Evolutionary conservation across 1,284 basidiomycete species (phyloP).

Genomic region (Pyrrhoderma noxium): DNA sequence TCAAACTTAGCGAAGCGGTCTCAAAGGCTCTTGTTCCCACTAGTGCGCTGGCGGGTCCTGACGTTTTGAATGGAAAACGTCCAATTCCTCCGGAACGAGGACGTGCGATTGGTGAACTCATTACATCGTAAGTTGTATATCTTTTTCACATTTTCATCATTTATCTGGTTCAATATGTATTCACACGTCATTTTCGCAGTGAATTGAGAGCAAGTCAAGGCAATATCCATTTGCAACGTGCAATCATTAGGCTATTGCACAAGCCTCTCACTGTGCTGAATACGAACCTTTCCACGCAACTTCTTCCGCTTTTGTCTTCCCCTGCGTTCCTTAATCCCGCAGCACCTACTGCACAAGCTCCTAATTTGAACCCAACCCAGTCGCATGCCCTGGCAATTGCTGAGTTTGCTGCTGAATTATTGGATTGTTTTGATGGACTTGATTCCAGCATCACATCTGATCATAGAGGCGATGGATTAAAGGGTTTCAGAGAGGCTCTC

Average conservation of each 20-base stretch:
- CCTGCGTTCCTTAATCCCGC: slow-evolving; percentile 48
- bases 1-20: slow-evolving; percentile 75
- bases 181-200: slow-evolving; percentile 32
- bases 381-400: slow-evolving; percentile 60
- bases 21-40: slow-evolving; percentile 61
- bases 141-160: slow-evolving; percentile 1
- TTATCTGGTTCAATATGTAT: slow-evolving; percentile 17
- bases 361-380: slow-evolving; percentile 58
- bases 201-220: slow-evolving; percentile 59
- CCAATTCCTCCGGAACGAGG: slow-evolving; percentile 68
- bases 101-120: slow-evolving; percentile 52
- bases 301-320: slow-evolving; percentile 59
- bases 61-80: slow-evolving; percentile 52
- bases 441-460: slow-evolving; percentile 55
- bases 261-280: slow-evolving; percentile 68
- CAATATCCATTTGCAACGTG: slow-evolving; percentile 57
- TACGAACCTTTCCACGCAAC: slow-evolving; percentile 57
- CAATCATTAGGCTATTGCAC: slow-evolving; percentile 64
- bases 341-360: slow-evolving; percentile 41
- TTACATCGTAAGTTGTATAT: slow-evolving; percentile 48
- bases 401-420: slow-evolving; percentile 61
- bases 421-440: slow-evolving; percentile 60
- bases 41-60: slow-evolving; percentile 36
- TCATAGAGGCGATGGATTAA: slow-evolving; percentile 55
- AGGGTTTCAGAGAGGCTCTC: slow-evolving; percentile 56